A percentile compares a stretch with the other conserved stretches of the same genome.
These are phyloP conservation scores for Bromus sterilis DNA, from an alignment of 176 grass and related monocot species.

Conservation along the genomic window DNA sequence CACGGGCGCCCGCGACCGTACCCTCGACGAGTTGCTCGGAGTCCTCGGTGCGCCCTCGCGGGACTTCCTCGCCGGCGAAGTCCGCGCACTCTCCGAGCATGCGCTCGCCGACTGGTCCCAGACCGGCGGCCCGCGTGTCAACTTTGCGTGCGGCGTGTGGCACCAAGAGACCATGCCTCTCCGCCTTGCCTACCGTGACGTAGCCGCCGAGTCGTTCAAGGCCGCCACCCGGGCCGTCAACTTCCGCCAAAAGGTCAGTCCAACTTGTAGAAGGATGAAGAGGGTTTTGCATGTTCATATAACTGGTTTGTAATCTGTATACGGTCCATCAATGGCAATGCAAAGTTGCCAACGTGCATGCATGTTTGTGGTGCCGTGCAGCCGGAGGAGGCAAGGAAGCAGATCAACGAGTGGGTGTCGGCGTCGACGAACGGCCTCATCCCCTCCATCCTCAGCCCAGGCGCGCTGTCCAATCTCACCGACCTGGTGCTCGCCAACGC, in stretches of 20 bases:
- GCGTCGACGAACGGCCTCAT: neutral
- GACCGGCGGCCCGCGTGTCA: neutral
- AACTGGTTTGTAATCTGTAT: too few species aligned
- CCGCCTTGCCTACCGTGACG: neutral
- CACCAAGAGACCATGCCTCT: neutral
- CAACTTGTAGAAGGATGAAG: too few species aligned
- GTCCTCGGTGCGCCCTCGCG: neutral
- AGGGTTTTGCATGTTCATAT: too few species aligned
- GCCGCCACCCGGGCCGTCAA: neutral
- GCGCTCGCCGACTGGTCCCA: neutral
- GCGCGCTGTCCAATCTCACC: neutral
- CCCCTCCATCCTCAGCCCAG: neutral
- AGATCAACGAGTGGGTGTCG: neutral
- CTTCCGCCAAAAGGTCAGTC: neutral
- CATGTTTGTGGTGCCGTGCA: neutral
- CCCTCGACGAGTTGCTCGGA: neutral
- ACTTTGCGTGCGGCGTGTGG: neutral
- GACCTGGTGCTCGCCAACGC: slow-evolving; percentile 15
- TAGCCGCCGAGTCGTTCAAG: neutral
- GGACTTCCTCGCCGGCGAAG: neutral
- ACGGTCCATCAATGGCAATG: too few species aligned
- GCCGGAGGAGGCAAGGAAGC: neutral
- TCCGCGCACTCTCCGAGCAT: neutral
- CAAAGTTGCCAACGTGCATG: too few species aligned
- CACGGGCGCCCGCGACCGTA: neutral